These are phyloP conservation scores for Dactylonectria estremocensis DNA, from an alignment of 2,329 filamentous ascomycete genomes.

Conservation along the genomic window DNA sequence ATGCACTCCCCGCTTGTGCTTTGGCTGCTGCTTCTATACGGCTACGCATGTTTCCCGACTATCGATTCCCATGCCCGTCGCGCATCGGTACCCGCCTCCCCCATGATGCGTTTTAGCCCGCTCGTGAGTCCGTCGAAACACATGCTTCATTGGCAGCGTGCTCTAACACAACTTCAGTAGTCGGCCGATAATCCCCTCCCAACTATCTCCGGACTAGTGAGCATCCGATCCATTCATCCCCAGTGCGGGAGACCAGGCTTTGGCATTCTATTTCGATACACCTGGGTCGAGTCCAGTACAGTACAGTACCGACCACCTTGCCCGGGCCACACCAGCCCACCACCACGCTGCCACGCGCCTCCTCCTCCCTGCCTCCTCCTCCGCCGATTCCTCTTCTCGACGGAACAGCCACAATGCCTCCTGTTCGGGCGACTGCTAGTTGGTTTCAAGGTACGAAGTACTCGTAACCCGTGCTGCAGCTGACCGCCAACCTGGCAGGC, in stretches of 20 bases:
- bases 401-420: neutral
- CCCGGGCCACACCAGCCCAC: neutral
- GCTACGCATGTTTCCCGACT: neutral
- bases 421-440: neutral
- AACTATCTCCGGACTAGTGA: slow-evolving; percentile 18
- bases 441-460: neutral
- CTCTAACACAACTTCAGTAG: too few species aligned
- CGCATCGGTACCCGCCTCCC: neutral
- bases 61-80: neutral
- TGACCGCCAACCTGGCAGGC: slow-evolving; percentile 14
- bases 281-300: neutral
- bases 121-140: neutral
- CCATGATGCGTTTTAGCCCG: neutral
- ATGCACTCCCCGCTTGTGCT: slow-evolving; percentile 2
- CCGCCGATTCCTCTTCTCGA: neutral
- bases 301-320: neutral
- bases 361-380: neutral
- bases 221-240: slow-evolving; percentile 10
- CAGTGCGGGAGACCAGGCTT: slow-evolving; percentile 23
- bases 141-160: too few species aligned
- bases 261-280: slow-evolving; percentile 24
- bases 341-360: slow-evolving; percentile 5
- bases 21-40: neutral
- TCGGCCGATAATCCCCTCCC: neutral
- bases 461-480: slow-evolving; percentile 14